Evolutionary conservation across 192 early-diverging fungal genomes (phyloP).

Genomic region (Endogone sp.): DNA sequence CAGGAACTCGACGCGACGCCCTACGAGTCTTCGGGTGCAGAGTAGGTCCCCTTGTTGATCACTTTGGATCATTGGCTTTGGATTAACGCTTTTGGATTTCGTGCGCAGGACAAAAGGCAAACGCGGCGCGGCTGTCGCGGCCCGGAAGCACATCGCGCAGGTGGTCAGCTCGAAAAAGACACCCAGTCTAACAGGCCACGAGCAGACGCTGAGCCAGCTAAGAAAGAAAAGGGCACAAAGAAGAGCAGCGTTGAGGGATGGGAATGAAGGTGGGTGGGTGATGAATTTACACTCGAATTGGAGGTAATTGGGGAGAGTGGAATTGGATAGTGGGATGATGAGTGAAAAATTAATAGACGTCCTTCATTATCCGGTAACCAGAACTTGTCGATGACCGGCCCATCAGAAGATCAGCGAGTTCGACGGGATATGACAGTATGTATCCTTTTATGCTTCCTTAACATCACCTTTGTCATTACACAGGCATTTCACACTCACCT

Average conservation of each 20-base stretch:
- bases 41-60: conserved; percentile 6
- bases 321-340: background rate
- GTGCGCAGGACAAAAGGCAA: conserved; percentile 31
- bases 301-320: background rate
- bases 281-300: background rate
- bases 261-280: conserved; percentile 6
- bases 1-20: conserved; percentile 22
- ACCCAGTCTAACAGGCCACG: conserved; percentile 5
- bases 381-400: conserved; percentile 11
- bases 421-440: conserved; percentile 18
- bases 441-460: background rate
- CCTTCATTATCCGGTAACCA: background rate
- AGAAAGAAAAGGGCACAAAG: conserved; percentile 30
- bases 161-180: conserved; percentile 24
- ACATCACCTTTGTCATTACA: background rate
- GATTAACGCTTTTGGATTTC: background rate
- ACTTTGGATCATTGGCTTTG: background rate
- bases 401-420: conserved; percentile 22
- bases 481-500: conserved; percentile 9
- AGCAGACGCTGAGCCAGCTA: conserved; percentile 29
- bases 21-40: conserved; percentile 13
- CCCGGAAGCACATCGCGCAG: conserved; percentile 44
- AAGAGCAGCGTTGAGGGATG: conserved; percentile 20
- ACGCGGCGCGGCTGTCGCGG: conserved; percentile 52
- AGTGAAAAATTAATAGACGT: background rate